A percentile compares a stretch with the other conserved stretches of the same genome.
These are phyloP conservation scores for Paramarasmius palmivorus DNA, from an alignment of 1,284 basidiomycete genomes.

Conservation along the genomic window DNA sequence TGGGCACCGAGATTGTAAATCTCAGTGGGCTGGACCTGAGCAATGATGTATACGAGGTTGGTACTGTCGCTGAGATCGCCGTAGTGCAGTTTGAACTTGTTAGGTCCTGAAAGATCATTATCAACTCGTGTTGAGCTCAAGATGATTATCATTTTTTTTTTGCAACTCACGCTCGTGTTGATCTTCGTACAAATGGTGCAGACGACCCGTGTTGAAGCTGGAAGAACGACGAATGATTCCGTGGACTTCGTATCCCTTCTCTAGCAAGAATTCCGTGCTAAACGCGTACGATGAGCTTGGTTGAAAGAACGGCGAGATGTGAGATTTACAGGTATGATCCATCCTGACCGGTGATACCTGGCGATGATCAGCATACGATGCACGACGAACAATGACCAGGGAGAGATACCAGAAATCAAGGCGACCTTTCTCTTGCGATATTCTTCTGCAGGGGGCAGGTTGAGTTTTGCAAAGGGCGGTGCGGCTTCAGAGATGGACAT, in stretches of 20 bases:
- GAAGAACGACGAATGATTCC: slow-evolving; percentile 93
- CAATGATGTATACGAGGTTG: slow-evolving; percentile 91
- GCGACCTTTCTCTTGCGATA: slow-evolving; percentile 88
- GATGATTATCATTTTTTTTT: too few relatives aligned
- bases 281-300: slow-evolving; percentile 19
- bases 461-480: slow-evolving; percentile 48
- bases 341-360: slow-evolving; percentile 92
- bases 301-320: slow-evolving; percentile 6
- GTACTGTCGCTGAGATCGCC: slow-evolving; percentile 91
- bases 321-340: slow-evolving; percentile 81
- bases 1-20: slow-evolving; percentile 97
- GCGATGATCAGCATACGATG: slow-evolving; percentile 12
- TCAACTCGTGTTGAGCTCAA: slow-evolving; percentile 1
- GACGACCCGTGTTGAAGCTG: slow-evolving; percentile 90
- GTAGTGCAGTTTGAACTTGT: slow-evolving; percentile 87
- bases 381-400: background rate
- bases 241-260: slow-evolving; percentile 90
- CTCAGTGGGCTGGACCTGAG: slow-evolving; percentile 88
- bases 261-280: slow-evolving; percentile 81
- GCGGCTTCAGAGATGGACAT: slow-evolving; percentile 35
- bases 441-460: slow-evolving; percentile 72
- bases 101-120: slow-evolving; percentile 49
- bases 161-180: slow-evolving; percentile 73
- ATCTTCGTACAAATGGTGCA: slow-evolving; percentile 88
- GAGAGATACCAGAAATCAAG: slow-evolving; percentile 75